Base-by-base conservation (phyloP, 1,139 yeast genomes). In the Pneumocystis wakefieldiae region DNA sequence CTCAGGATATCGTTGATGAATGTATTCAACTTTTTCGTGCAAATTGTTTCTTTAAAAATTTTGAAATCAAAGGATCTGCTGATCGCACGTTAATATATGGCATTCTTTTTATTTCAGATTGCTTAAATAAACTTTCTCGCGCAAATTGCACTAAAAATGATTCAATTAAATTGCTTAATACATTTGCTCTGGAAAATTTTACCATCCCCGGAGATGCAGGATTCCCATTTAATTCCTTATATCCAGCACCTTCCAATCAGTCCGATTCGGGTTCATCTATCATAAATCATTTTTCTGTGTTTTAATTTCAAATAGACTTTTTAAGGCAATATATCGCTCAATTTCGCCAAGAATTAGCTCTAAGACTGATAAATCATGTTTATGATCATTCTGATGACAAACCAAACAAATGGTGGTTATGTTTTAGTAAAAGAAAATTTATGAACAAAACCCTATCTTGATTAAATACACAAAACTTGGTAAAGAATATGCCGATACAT, bases 61-160 rank as follows among this genome's bases (percentile, higher is more conserved):
- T 92, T 75, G 98, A 94, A 76, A 90, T 92, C 76, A 89, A 89
- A 73, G 96, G 97, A 14, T 89, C 95, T 24, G 87, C 97, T 2
- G 99, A 92, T 75, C 81, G 99, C 69, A 81, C 92, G n/a, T 79
- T 92, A 67, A 91, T 94, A 71, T 92, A 92, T 73, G 99, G 98
- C n/a, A 92, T 92, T 66, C 78, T 94, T 66, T 92, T 83, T 73
- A 83, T 88, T 58, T 87, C 94, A 65, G 95, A 89, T 72, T 89
- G 97, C 74, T 79, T 92, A 67, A 78, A 84, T 62, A 81, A 83
- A 66, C 77, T 92, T 69, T 55, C 17, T 12, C 60, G 61, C 12
- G 59, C 60, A 76, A 78, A 15, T 71, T 77, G 48, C 74, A 76
- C 62, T 35, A 64, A 61, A 38, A 77, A 78, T 64, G 97, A 91